Base-by-base conservation (phyloP, 208 protist genomes). In the Trypanosoma melophagium region DNA sequence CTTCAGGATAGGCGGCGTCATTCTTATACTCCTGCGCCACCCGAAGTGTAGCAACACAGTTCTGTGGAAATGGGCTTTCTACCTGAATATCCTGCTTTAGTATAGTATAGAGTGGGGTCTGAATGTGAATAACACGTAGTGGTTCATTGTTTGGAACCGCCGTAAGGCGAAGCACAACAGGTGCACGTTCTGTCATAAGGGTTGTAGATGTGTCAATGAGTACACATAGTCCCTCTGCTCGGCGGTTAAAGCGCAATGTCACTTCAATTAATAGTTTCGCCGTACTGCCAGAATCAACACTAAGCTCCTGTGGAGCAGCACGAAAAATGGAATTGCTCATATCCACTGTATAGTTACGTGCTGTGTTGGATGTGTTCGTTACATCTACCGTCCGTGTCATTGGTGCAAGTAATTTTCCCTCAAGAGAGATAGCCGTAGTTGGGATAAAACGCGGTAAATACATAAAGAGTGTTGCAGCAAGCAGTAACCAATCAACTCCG, bases 371-470 rank as follows among this genome's bases (percentile, higher is more conserved):
- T 10, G 84, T 60, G 77, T 98, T 98, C 31, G 52, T 69, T 21
- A 98, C 66, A 57, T 95, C 88, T 44, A 98, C 62, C 0, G 74
- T 63, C 61, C 91, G 89, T 9, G 74, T 79, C 44, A 96, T 81
- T 10, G 67, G 58, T 19, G 89, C 79, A 21, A 95, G 86, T 35
- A 97, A 73, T 60, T 83, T 84, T 19, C 94, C 92, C 41, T 86
- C 69, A 52, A 98, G 94, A 14, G 76, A 49, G 17, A 98, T 72
- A 1, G 77, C 81, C 4, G 83, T 69, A 42, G 76, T 62, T 13
- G 86, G 77, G 25, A 93, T 77, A 69, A 73, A 98, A 47, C 84
- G 80, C 12, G 92, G 92, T 53, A 98, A 76, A 64, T 79, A 84
- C 17, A 80, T 55, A 63, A 89, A 95, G 50, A 98, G 87, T 64